A percentile compares a stretch with the other conserved stretches of the same genome.
These are phyloP conservation scores for Pistacia integerrima DNA, from an alignment of 345 rosid species.

Conservation along the genomic window DNA sequence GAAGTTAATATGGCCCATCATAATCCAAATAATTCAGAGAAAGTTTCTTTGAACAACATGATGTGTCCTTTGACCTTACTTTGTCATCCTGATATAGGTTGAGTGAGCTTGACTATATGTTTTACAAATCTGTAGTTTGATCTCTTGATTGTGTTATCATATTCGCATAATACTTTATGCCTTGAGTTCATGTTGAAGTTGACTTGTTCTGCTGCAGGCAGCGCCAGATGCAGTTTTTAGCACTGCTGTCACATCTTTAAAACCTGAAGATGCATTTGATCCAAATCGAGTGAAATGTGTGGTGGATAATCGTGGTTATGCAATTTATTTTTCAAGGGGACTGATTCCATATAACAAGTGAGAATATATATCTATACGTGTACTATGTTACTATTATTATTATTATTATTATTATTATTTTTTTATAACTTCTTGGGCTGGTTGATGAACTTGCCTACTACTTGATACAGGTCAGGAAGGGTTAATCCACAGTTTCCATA, in stretches of 20 bases:
- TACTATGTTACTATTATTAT: not conserved
- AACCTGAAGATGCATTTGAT: slow-evolving; percentile 89
- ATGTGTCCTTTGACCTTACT: not conserved
- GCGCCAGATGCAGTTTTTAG: slow-evolving; percentile 98
- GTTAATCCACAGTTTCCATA: slow-evolving; percentile 83
- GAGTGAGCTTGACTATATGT: not conserved
- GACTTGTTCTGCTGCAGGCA: slow-evolving; percentile 38
- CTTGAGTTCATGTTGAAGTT: slow-evolving; percentile 8
- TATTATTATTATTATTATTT: no score
- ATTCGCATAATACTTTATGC: not conserved
- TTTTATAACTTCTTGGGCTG: not conserved
- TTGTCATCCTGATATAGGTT: not conserved
- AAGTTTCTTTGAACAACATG: not conserved
- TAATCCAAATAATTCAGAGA: not conserved
- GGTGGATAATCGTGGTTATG: slow-evolving; percentile 81
- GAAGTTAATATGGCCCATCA: not conserved
- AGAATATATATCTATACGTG: slow-evolving; percentile 7
- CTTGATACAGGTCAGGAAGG: slow-evolving; percentile 64
- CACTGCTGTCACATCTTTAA: slow-evolving; percentile 87
- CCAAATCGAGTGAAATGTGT: slow-evolving; percentile 93
- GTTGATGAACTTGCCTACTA: slow-evolving; percentile 14
- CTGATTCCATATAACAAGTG: slow-evolving; percentile 92
- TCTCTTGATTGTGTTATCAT: not conserved
- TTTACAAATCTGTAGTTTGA: not conserved
- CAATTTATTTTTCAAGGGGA: slow-evolving; percentile 90